Conservation (phyloP, 306 rosid species). For the Malus orientalis region DNA sequence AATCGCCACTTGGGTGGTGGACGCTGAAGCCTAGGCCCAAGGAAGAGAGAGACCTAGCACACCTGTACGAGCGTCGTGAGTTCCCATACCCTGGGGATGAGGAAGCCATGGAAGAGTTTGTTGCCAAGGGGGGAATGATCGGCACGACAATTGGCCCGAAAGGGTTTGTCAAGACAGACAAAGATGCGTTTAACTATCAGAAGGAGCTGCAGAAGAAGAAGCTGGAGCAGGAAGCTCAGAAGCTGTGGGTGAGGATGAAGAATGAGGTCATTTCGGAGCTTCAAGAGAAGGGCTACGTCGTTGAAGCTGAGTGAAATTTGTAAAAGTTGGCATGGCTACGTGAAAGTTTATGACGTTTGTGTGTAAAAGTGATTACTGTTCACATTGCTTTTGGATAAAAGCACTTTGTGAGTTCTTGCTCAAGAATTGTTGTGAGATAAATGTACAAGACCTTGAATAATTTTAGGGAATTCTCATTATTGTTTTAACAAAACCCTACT, state of each 20-base stretch:
- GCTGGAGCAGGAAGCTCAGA: conserved; percentile 64
- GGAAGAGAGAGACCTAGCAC: conserved; percentile 78
- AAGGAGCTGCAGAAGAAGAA: conserved; percentile 49
- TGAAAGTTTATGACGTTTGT: neutral
- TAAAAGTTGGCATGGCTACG: neutral
- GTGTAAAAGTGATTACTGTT: neutral
- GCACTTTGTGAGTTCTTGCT: neutral
- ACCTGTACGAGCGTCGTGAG: conserved; percentile 61
- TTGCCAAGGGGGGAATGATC: conserved; percentile 72
- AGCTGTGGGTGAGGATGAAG: conserved; percentile 78
- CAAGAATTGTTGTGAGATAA: neutral
- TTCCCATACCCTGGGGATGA: conserved; percentile 84
- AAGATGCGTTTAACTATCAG: conserved; percentile 49
- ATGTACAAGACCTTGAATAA: neutral
- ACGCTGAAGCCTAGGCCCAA: conserved; percentile 53
- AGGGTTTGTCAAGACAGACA: conserved; percentile 50
- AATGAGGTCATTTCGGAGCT: conserved; percentile 75
- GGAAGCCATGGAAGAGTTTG: conserved; percentile 70
- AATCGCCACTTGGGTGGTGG: conserved; percentile 74
- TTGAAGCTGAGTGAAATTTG: conserved; percentile 39
- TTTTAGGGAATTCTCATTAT: neutral
- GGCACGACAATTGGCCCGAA: conserved; percentile 62
- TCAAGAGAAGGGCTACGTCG: conserved; percentile 50
- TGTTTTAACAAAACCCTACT: neutral
- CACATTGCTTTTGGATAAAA: neutral